These are phyloP conservation scores for Salvia splendens DNA, from an alignment of 257 asterid genomes.

Conservation along the genomic window DNA sequence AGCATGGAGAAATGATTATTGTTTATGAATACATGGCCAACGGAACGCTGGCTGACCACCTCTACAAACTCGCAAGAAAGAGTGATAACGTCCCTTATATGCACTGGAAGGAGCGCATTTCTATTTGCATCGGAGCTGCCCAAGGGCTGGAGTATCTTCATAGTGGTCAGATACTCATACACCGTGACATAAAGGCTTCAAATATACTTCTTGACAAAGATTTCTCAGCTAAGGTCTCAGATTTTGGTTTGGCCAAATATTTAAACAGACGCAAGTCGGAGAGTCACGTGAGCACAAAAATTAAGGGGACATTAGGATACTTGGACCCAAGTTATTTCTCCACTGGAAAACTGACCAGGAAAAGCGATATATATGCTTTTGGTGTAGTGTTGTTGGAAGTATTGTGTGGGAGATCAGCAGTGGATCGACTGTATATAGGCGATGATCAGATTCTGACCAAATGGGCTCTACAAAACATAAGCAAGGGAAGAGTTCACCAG, in stretches of 20 bases:
- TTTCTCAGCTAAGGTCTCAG: constrained; percentile 14
- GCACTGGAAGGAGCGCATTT: constrained; percentile 17
- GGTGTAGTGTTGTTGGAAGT: constrained; percentile 27
- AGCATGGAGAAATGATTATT: constrained; percentile 21
- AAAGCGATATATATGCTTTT: constrained; percentile 16
- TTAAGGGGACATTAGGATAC: constrained; percentile 18
- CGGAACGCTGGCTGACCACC: constrained; percentile 6
- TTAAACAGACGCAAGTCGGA: neutral
- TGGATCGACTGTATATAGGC: neutral
- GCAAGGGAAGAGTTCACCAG: neutral
- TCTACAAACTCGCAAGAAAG: neutral
- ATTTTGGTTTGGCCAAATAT: constrained; percentile 23
- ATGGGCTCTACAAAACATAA: constrained; percentile 26
- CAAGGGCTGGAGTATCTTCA: constrained; percentile 27
- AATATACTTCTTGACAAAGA: constrained; percentile 12
- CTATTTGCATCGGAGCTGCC: constrained; percentile 23
- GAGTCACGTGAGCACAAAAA: constrained; percentile 20
- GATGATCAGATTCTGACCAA: neutral
- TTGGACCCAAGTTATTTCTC: constrained; percentile 9
- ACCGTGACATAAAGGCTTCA: constrained; percentile 15
- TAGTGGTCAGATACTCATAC: constrained; percentile 14
- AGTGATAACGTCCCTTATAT: too few species aligned
- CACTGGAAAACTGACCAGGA: neutral
- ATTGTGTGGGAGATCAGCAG: neutral
- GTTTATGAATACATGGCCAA: constrained; percentile 21